These are phyloP conservation scores for Tricholomella constricta DNA, from an alignment of 768 basidiomycete species.

Conservation along the genomic window DNA sequence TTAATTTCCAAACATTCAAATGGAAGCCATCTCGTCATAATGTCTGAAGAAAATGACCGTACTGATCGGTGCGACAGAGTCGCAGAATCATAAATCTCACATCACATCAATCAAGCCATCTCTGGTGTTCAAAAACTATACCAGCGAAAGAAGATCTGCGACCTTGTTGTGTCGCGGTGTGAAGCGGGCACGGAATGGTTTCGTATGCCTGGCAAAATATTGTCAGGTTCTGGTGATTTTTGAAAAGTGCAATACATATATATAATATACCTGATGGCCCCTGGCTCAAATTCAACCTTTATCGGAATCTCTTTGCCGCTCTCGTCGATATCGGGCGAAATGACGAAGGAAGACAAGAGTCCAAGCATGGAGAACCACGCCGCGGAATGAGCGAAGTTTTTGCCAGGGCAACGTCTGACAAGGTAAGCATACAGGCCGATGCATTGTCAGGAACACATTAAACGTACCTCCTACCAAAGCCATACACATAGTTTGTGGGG, in stretches of 20 bases:
- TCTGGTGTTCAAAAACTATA: too few species aligned
- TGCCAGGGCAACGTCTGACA: slow-evolving; percentile 21
- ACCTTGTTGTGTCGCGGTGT: slow-evolving; percentile 15
- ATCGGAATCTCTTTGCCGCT: slow-evolving; percentile 17
- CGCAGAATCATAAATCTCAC: too few species aligned
- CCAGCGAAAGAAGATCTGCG: slow-evolving; percentile 7
- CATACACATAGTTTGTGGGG: slow-evolving; percentile 17
- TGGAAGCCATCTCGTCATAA: too few species aligned
- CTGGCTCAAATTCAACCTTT: slow-evolving; percentile 15
- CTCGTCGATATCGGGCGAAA: slow-evolving; percentile 17
- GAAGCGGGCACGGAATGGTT: slow-evolving; percentile 14
- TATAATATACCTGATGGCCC: slow-evolving; percentile 14
- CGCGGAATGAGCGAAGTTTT: slow-evolving; percentile 19
- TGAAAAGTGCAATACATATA: background rate
- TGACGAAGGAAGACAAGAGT: slow-evolving; percentile 13
- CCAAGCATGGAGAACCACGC: slow-evolving; percentile 20
- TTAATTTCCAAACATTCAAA: too few species aligned
- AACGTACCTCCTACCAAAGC: slow-evolving; percentile 18
- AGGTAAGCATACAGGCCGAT: too few species aligned
- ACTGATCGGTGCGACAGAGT: too few species aligned
- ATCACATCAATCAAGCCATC: too few species aligned
- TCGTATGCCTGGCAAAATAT: slow-evolving; percentile 12
- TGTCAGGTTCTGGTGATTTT: background rate
- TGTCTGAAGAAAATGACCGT: too few species aligned
- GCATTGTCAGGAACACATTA: too few species aligned